A percentile compares a stretch with the other conserved stretches of the same genome.
phyloP scores from a whole-genome alignment of 345 rosid genomes.

The Trapa bicornis region DNA sequence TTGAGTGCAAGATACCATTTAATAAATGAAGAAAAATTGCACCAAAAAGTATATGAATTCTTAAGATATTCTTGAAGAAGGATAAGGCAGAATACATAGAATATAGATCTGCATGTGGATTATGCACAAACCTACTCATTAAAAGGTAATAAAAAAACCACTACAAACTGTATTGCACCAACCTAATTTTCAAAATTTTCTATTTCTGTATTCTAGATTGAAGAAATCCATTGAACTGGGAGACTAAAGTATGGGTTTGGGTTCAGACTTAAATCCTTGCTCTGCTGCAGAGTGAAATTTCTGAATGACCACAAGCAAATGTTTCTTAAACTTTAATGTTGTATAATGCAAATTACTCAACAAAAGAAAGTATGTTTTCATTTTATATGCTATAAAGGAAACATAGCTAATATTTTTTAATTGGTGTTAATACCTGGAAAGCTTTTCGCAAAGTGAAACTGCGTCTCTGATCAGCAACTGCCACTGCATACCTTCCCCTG shows the following conservation, averaged over 20 bases:
- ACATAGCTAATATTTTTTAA: neutral
- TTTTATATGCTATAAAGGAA: neutral
- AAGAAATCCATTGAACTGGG: neutral
- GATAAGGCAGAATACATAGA: no score
- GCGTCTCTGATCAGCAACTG: slow-evolving; percentile 49
- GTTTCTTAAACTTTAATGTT: neutral
- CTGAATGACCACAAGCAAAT: neutral
- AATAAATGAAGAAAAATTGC: neutral
- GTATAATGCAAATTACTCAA: neutral
- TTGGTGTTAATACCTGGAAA: slow-evolving; percentile 38
- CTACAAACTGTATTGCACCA: neutral
- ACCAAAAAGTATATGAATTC: neutral
- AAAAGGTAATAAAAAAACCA: neutral
- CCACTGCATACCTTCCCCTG: slow-evolving; percentile 47
- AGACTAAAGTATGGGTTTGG: neutral
- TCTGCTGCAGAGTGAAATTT: neutral
- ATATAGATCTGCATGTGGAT: neutral
- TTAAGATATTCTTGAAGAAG: no score
- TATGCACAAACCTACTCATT: neutral
- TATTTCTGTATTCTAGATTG: neutral
- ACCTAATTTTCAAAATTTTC: neutral
- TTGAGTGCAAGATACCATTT: neutral
- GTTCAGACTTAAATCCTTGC: neutral
- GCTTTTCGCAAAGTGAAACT: slow-evolving; percentile 41
- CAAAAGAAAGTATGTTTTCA: neutral